Conservation (phyloP, 2,329 filamentous ascomycete species). For the Hypoxylon sp. region DNA sequence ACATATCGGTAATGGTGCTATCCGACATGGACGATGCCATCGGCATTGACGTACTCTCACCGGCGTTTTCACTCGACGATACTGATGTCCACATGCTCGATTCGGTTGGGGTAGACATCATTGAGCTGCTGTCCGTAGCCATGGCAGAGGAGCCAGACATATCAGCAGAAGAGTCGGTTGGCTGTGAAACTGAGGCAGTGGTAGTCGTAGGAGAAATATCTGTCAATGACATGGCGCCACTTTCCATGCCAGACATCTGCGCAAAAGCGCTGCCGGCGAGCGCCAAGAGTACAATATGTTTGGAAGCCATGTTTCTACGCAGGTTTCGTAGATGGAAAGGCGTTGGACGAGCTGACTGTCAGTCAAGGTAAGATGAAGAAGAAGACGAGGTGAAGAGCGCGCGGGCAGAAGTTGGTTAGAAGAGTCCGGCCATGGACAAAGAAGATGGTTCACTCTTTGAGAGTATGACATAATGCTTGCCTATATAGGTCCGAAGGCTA, state of each 20-base stretch:
- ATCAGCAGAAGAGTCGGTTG: slow-evolving; percentile 17
- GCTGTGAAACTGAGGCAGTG: slow-evolving; percentile 15
- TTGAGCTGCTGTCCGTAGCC: slow-evolving; percentile 11
- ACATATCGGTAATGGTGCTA: slow-evolving; percentile 23
- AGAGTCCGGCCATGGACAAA: slow-evolving; percentile 45
- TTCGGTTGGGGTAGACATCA: slow-evolving; percentile 27
- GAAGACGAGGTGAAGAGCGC: background rate
- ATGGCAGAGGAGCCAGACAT: slow-evolving; percentile 24
- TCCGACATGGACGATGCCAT: slow-evolving; percentile 29
- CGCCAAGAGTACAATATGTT: slow-evolving; percentile 44
- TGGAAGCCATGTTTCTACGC: slow-evolving; percentile 47
- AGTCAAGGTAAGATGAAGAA: slow-evolving; percentile 5
- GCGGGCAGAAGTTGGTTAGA: slow-evolving; percentile 28
- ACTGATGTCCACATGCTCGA: slow-evolving; percentile 7
- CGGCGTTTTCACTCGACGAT: slow-evolving; percentile 4
- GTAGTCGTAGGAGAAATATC: slow-evolving; percentile 21
- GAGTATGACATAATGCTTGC: slow-evolving; percentile 42
- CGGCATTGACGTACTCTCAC: slow-evolving; percentile 27
- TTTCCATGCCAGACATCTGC: slow-evolving; percentile 43
- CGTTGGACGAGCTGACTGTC: slow-evolving; percentile 1
- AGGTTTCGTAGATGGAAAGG: background rate
- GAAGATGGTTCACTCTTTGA: slow-evolving; percentile 37
- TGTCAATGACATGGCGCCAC: slow-evolving; percentile 25
- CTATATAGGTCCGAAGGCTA: slow-evolving; percentile 17
- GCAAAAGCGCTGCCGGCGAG: slow-evolving; percentile 46